Evolutionary conservation across 192 early-diverging fungal genomes (phyloP).

Genomic region (Coemansia sp.): DNA sequence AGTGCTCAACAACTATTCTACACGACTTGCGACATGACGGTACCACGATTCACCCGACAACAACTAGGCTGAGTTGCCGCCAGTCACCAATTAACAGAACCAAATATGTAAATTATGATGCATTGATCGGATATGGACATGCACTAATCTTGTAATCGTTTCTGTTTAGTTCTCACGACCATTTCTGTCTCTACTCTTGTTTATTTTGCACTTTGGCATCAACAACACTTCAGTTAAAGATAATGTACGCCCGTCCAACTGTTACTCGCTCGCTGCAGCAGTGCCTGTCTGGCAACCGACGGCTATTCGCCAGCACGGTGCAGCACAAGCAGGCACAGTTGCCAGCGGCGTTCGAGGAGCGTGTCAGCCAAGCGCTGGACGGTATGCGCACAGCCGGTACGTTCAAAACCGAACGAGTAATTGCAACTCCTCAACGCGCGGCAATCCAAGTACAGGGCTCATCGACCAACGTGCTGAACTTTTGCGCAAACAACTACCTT

Average conservation of each 20-base stretch:
- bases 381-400: conserved; percentile 62
- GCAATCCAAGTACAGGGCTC: conserved; percentile 54
- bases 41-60: no score
- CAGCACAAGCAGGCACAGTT: conserved; percentile 13
- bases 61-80: no score
- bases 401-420: conserved; percentile 67
- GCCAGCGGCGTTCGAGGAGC: conserved; percentile 41
- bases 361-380: conserved; percentile 53
- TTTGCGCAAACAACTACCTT: conserved; percentile 75
- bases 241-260: not conserved
- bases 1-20: no score
- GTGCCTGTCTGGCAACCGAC: conserved; percentile 2
- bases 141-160: not conserved
- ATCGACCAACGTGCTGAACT: conserved; percentile 56
- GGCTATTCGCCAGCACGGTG: conserved; percentile 9
- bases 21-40: no score
- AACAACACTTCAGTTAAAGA: not conserved
- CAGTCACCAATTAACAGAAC: no score
- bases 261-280: not conserved
- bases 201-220: not conserved
- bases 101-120: no score
- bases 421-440: conserved; percentile 59
- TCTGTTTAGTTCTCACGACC: not conserved
- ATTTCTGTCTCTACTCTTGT: not conserved
- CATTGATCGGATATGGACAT: no score